A percentile compares a stretch with the other conserved stretches of the same genome.
Conservation (phyloP, 1,284 basidiomycete genomes). For the Pseudomicrostroma phylloplanum region DNA sequence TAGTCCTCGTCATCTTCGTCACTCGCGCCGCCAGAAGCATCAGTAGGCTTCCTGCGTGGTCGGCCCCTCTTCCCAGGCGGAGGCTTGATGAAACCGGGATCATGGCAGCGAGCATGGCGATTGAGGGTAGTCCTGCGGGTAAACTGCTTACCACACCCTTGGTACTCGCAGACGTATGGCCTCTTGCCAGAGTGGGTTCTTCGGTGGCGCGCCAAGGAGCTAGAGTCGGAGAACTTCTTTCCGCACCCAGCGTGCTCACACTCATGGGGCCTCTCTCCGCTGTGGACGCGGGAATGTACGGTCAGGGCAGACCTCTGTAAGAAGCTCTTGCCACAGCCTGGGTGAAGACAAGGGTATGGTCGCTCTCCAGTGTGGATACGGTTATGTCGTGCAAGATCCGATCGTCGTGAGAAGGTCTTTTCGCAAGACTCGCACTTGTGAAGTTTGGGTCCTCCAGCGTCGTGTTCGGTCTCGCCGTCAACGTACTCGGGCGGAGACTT, state of each 20-base stretch:
- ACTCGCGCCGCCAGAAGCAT: background rate
- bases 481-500: slow-evolving; percentile 5
- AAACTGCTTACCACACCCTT: slow-evolving; percentile 48
- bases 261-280: slow-evolving; percentile 78
- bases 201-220: slow-evolving; percentile 60
- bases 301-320: slow-evolving; percentile 56
- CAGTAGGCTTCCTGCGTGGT: slow-evolving; percentile 8
- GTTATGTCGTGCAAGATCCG: slow-evolving; percentile 58
- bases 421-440: slow-evolving; percentile 46
- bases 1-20: slow-evolving; percentile 4
- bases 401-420: slow-evolving; percentile 47
- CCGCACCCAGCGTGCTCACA: slow-evolving; percentile 62
- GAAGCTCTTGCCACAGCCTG: slow-evolving; percentile 52
- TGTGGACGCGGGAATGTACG: slow-evolving; percentile 77
- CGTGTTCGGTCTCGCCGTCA: slow-evolving; percentile 32
- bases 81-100: slow-evolving; percentile 38
- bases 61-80: slow-evolving; percentile 15
- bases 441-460: slow-evolving; percentile 48
- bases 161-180: slow-evolving; percentile 49
- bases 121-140: slow-evolving; percentile 50
- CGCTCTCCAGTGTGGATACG: slow-evolving; percentile 83
- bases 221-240: slow-evolving; percentile 59
- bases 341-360: slow-evolving; percentile 61
- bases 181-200: slow-evolving; percentile 63
- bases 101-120: slow-evolving; percentile 43